Evolutionary conservation across 2,329 filamentous ascomycete genomes (phyloP).

Genomic region (Podosphaera fusca): DNA sequence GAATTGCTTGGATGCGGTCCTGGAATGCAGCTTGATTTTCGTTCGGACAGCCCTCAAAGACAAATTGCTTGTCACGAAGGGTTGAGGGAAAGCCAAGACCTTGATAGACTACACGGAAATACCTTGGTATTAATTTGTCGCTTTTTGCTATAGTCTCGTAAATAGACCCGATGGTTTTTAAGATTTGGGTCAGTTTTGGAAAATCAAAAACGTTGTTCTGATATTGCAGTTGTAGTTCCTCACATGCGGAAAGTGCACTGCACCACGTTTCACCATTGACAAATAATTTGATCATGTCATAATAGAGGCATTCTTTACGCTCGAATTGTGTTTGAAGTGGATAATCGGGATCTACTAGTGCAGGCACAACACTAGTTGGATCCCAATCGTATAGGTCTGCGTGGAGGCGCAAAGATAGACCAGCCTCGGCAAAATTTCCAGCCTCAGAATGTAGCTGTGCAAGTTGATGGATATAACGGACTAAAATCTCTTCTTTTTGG

Average conservation of each 20-base stretch:
- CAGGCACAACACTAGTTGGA: slow-evolving; percentile 37
- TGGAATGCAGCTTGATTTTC: slow-evolving; percentile 67
- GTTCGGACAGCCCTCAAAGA: slow-evolving; percentile 60
- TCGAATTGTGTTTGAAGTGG: slow-evolving; percentile 74
- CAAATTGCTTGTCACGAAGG: slow-evolving; percentile 72
- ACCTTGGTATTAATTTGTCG: slow-evolving; percentile 55
- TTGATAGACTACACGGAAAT: slow-evolving; percentile 77
- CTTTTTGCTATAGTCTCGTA: slow-evolving; percentile 75
- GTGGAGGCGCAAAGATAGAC: slow-evolving; percentile 69
- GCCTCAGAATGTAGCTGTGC: slow-evolving; percentile 53
- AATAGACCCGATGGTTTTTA: slow-evolving; percentile 76
- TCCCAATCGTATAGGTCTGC: slow-evolving; percentile 90
- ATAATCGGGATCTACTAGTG: slow-evolving; percentile 51
- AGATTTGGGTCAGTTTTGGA: slow-evolving; percentile 66
- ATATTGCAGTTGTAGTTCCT: slow-evolving; percentile 79
- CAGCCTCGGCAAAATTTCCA: slow-evolving; percentile 67
- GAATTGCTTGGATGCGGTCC: slow-evolving; percentile 80
- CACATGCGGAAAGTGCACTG: slow-evolving; percentile 67
- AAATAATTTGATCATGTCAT: slow-evolving; percentile 84
- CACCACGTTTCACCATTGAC: slow-evolving; percentile 91
- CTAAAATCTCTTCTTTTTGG: slow-evolving; percentile 92
- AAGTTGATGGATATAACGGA: slow-evolving; percentile 84
- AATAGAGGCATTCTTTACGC: slow-evolving; percentile 76
- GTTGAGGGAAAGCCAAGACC: slow-evolving; percentile 68
- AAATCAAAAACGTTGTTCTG: slow-evolving; percentile 80